These are phyloP conservation scores for Schwanniomyces polymorphus DNA, from an alignment of 805 yeast species.

Conservation along the genomic window DNA sequence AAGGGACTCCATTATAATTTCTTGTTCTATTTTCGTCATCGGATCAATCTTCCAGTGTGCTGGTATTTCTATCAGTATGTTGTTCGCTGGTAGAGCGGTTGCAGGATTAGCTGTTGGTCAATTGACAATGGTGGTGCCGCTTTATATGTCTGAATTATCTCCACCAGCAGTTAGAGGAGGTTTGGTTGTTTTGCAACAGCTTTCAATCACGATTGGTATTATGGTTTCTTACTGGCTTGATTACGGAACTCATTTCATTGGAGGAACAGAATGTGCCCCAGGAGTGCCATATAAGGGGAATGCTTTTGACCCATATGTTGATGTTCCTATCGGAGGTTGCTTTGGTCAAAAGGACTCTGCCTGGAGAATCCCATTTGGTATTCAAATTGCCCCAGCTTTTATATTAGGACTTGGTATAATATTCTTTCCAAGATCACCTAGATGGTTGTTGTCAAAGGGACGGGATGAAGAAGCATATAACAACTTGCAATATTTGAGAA, in stretches of 20 bases:
- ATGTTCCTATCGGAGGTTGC: constrained; percentile 21
- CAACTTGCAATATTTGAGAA: constrained; percentile 15
- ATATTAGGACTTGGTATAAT: constrained; percentile 39
- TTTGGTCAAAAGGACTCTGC: constrained; percentile 18
- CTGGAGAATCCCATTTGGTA: constrained; percentile 47
- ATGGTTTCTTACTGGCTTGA: constrained; percentile 72
- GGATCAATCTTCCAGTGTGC: constrained; percentile 65
- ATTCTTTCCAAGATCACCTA: constrained; percentile 52
- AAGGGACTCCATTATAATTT: constrained; percentile 57
- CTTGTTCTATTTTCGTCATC: constrained; percentile 54
- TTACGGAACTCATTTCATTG: constrained; percentile 62
- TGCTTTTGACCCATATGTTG: constrained; percentile 19
- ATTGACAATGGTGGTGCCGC: constrained; percentile 73
- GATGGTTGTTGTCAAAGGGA: constrained; percentile 51
- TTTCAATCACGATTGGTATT: constrained; percentile 65
- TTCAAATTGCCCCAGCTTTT: constrained; percentile 50
- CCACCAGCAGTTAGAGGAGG: constrained; percentile 60
- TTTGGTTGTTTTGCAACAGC: constrained; percentile 66
- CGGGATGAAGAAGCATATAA: constrained; percentile 49
- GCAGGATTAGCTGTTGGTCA: constrained; percentile 77
- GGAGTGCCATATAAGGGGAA: constrained; percentile 11
- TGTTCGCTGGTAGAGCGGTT: constrained; percentile 67
- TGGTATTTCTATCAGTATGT: constrained; percentile 50
- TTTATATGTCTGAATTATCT: constrained; percentile 77
- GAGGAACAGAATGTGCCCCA: constrained; percentile 34